Percentiles rank a stretch among this genome's conserved stretches.
phyloP scores from a whole-genome alignment of 2,329 filamentous ascomycete genomes.

The Aschersonia sp. region DNA sequence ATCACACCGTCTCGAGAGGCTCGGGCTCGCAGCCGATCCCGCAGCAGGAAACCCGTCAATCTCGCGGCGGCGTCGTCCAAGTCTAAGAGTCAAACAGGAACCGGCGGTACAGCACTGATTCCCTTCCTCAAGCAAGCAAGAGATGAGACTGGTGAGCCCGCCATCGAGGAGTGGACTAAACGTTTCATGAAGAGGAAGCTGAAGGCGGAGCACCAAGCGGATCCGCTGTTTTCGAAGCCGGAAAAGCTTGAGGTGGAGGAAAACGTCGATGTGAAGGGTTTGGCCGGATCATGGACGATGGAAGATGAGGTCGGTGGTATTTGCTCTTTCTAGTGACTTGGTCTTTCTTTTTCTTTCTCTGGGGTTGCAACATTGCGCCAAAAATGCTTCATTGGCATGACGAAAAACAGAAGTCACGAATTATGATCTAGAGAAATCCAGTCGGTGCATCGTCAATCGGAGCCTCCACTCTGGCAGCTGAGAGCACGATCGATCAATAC shows the following conservation, averaged over 20 bases:
- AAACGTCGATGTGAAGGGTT: conserved; percentile 42
- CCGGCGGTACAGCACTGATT: conserved; percentile 84
- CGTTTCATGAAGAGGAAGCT: conserved; percentile 40
- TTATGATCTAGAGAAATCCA: no score
- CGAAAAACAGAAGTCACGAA: no score
- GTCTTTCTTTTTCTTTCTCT: no score
- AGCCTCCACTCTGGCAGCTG: no score
- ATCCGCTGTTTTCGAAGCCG: conserved; percentile 43
- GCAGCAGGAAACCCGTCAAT: conserved; percentile 40
- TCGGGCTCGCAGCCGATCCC: conserved; percentile 46
- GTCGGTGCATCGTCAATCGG: no score
- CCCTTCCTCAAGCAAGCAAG: conserved; percentile 93
- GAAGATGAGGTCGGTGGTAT: conserved; percentile 62
- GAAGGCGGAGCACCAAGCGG: conserved; percentile 32
- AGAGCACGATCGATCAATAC: no score
- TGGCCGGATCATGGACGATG: conserved; percentile 80
- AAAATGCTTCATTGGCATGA: no score
- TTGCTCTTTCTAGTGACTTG: conserved; percentile 29
- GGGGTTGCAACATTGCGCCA: no score
- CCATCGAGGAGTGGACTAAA: conserved; percentile 52
- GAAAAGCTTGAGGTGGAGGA: conserved; percentile 24
- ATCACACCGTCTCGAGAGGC: conserved; percentile 73
- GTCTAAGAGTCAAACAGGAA: conserved; percentile 59
- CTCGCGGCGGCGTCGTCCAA: conserved; percentile 44
- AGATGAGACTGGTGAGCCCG: conserved; percentile 89